Evolutionary conservation across 192 early-diverging fungal species (phyloP).

Genomic region (Paraglomus brasilianum): DNA sequence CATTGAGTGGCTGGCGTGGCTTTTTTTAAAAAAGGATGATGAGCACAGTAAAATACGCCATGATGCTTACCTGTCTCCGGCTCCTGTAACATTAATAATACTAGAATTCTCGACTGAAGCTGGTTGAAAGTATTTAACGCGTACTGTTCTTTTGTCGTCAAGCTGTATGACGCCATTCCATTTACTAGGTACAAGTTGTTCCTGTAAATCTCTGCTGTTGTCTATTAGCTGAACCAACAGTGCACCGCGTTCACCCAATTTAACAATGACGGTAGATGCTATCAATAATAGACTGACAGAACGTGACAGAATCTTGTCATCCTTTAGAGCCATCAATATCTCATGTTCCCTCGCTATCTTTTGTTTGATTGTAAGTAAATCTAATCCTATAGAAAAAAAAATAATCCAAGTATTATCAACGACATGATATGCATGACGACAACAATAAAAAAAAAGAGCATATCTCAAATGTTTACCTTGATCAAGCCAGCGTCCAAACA

Average conservation of each 20-base stretch:
- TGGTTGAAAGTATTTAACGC: conserved; percentile 39
- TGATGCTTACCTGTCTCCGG: conserved; percentile 64
- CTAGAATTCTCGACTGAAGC: conserved; percentile 30
- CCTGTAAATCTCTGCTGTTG: neutral
- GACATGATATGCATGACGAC: too few species aligned
- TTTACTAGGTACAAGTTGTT: neutral
- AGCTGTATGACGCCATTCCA: neutral
- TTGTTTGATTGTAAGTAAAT: neutral
- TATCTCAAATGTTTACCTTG: neutral
- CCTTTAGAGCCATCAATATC: conserved; percentile 23
- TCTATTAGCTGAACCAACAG: conserved; percentile 41
- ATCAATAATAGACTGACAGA: conserved; percentile 41
- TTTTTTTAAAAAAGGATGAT: neutral
- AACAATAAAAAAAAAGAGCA: too few species aligned
- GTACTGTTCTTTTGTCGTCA: neutral
- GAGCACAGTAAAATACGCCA: neutral
- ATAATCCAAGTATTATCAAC: conserved; percentile 1
- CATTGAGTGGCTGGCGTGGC: conserved; percentile 16
- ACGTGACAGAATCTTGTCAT: conserved; percentile 18
- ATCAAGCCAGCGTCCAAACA: neutral
- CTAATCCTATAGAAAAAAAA: neutral
- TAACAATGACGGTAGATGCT: conserved; percentile 58
- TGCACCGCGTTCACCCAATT: conserved; percentile 65
- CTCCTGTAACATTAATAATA: conserved; percentile 70
- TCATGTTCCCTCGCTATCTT: neutral